Evolutionary conservation across 169 alveolate species (phyloP), one percentile per base, ranked within the genome.

Genomic region (Babesia caballi): DNA sequence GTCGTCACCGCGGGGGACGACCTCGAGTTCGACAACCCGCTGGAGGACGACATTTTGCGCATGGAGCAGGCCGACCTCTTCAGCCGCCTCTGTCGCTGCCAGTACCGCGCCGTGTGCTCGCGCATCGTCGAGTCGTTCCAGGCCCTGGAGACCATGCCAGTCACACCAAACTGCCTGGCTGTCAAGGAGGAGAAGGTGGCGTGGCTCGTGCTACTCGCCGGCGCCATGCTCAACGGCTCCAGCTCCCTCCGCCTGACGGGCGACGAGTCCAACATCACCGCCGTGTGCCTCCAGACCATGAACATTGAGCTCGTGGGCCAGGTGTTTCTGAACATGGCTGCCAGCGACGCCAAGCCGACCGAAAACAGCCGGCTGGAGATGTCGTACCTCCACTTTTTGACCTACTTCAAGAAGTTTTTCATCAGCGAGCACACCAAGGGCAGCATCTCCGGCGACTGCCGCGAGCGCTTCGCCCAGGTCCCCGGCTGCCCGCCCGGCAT

Each of bases 391-490:
- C 92, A 92, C 71, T 95, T 94, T 86, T 74, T 95, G 84, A 97
- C 94, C 50, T 95, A 94, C 76, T 95, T 95, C 76, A 90, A 96
- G 46, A 95, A 95, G 90, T 92, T 95, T 11, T 91, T 85, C 57
- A 91, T 94, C 33, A 95, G 97, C 23, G 97, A 94, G 77, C 94
- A 93, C 44, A 95, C 96, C 44, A 92, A 91, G 82, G 94, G 92
- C 49, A 83, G 90, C 41, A 89, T 91, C 15, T 89, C 88, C 8
- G 88, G 88, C 3, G 88, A 80, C 54, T 66, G 61, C 60, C 52
- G 72, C 14, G 83, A 80, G 21, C 42, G 88, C 27, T 80, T 80
- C 38, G 46, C 88, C 30, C 82, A 80, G 44, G 76, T 80, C 14
- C 88, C 88, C 0, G 81, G 81, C 27, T 61, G 80, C 38, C 88